Base-by-base conservation (phyloP, 2,329 filamentous ascomycete genomes). In the Alternaria rosae region DNA sequence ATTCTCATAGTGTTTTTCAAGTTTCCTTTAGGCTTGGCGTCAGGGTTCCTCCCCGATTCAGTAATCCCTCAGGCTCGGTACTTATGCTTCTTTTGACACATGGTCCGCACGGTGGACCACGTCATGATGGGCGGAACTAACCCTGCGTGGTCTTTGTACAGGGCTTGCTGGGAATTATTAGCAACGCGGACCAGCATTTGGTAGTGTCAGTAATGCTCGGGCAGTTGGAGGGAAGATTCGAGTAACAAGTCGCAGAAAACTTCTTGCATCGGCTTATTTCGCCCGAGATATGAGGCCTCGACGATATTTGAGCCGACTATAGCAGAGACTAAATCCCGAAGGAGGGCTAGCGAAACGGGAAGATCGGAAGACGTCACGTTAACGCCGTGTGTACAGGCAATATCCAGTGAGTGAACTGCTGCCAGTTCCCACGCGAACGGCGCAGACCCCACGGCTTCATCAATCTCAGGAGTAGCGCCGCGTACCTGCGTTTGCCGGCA, bases 381-480 rank as follows among this genome's bases (percentile, higher is more conserved):
- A 48, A 30, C 25, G 25, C 25, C 25, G 44, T 20, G n/a, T 21
- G 47, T 35, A n/a, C 47, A 51, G 47, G 30, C 47, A 35, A 25
- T 4, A 32, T 50, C 13, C 47, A 35, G 32, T 38, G 35, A n/a
- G 23, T 21, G 25, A 32, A 59, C 30, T 32, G 15, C 23, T 42
- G n/a, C 25, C 41, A n/a, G 32, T 21, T 25, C 35, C n/a, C 20
- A 25, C 20, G 28, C 57, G 21, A 57, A 57, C 43, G 25, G 53
- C 35, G 23, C 25, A n/a, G n/a, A 25, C 30, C 32, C 50, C 32
- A 53, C 51, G 35, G 51, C 30, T 42, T 48, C 30, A 23, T 58
- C 59, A 61, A 62, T 60, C 54, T 65, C 58, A 69, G 65, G 67
- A 64, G 65, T 69, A 68, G 67, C 58, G 60, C 60, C 65, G 67